Evolutionary conservation across 305 asterid species (phyloP).

Genomic region (Fraxinus ornus): DNA sequence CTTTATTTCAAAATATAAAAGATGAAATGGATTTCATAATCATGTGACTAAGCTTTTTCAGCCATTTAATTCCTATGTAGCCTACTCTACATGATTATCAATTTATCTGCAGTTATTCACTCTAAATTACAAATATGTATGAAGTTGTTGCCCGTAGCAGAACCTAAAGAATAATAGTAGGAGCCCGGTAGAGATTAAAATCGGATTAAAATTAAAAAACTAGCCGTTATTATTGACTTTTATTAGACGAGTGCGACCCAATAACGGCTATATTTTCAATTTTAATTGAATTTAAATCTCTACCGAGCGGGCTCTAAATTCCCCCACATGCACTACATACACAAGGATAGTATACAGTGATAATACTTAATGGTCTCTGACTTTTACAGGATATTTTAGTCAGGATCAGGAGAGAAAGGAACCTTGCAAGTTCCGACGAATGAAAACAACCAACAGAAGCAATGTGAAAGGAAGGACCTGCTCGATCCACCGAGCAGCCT

Average conservation of each 20-base stretch:
- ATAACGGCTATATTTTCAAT: no score
- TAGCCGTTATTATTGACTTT: no score
- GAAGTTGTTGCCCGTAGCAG: neutral
- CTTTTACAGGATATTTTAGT: neutral
- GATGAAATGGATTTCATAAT: neutral
- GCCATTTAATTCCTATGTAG: neutral
- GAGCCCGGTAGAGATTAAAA: no score
- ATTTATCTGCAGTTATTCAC: neutral
- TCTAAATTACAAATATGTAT: neutral
- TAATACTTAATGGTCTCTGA: neutral
- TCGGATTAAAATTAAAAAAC: no score
- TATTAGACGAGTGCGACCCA: no score
- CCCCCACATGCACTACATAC: neutral
- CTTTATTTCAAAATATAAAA: neutral
- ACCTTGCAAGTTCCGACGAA: slow-evolving; percentile 88
- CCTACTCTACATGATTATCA: slow-evolving; percentile 5
- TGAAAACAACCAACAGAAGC: slow-evolving; percentile 76
- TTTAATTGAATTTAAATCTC: no score
- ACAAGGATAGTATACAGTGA: neutral
- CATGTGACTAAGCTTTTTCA: neutral
- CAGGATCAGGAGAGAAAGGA: neutral
- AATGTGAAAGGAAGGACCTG: slow-evolving; percentile 76
- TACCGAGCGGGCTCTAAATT: no score
- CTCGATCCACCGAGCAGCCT: slow-evolving; percentile 83
- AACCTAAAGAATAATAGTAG: neutral